Conservation (phyloP, 2,329 filamentous ascomycete genomes). For the Exophiala aquamarina region DNA sequence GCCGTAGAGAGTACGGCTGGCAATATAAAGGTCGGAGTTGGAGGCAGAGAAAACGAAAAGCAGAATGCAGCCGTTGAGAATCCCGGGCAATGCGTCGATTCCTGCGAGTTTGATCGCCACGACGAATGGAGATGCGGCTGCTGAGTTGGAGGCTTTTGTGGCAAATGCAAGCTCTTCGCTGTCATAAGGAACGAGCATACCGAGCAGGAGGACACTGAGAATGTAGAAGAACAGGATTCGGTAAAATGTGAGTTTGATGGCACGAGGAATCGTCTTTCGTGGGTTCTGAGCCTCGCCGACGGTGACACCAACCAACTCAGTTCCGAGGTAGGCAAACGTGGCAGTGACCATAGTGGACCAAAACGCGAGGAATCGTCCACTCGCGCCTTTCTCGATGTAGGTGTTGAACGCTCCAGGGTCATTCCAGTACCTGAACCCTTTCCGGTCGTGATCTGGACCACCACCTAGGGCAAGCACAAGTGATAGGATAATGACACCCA, state of each 20-base stretch:
- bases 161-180: conserved; percentile 62
- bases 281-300: conserved; percentile 80
- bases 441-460: conserved; percentile 61
- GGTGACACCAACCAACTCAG: conserved; percentile 74
- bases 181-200: conserved; percentile 75
- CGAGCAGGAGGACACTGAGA: conserved; percentile 70
- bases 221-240: conserved; percentile 81
- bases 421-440: conserved; percentile 67
- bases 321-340: conserved; percentile 76
- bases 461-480: conserved; percentile 65
- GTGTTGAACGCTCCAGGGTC: conserved; percentile 59
- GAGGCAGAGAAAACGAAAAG: conserved; percentile 59
- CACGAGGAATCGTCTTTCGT: conserved; percentile 71
- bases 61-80: conserved; percentile 59
- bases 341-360: conserved; percentile 72
- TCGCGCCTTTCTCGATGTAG: conserved; percentile 61
- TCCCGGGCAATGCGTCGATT: conserved; percentile 54
- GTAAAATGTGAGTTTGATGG: conserved; percentile 78
- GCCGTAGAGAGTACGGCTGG: conserved; percentile 62
- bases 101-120: conserved; percentile 61
- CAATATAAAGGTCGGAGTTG: conserved; percentile 58
- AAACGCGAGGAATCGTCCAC: conserved; percentile 60
- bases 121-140: conserved; percentile 62
- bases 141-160: conserved; percentile 39
- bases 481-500: conserved; percentile 65